Conservation (phyloP, 2,329 filamentous ascomycete genomes). For the Diaporthe aspalathi region DNA sequence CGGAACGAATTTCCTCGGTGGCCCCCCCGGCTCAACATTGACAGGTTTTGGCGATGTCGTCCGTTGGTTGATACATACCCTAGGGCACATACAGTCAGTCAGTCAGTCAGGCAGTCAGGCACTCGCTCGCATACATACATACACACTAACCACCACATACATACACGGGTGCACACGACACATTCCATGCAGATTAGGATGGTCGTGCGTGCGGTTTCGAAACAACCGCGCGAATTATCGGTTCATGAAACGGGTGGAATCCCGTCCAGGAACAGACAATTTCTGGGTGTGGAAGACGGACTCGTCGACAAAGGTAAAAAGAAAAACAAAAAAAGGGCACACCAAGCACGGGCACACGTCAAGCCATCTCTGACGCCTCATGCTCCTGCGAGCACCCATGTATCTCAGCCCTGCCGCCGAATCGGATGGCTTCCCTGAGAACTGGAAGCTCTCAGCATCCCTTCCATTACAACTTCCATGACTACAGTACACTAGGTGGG, state of each 20-base stretch:
- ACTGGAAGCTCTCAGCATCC: constrained; percentile 27
- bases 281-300: neutral
- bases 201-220: constrained; percentile 2
- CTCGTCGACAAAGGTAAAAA: neutral
- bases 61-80: neutral
- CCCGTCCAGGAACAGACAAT: neutral
- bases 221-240: constrained; percentile 23
- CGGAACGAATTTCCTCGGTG: constrained; percentile 11
- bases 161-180: neutral
- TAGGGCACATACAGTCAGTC: too few species aligned
- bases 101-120: too few species aligned
- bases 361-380: constrained; percentile 1
- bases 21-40: neutral
- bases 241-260: constrained; percentile 30
- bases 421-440: constrained; percentile 34
- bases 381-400: constrained; percentile 25
- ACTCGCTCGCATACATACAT: too few species aligned
- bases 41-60: constrained; percentile 4
- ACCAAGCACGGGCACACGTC: neutral
- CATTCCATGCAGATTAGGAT: neutral
- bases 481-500: constrained; percentile 22
- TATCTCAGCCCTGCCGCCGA: constrained; percentile 34
- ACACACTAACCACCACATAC: neutral
- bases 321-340: neutral
- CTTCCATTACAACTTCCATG: constrained; percentile 29